Evolutionary conservation across 108 stramenopile species (phyloP).

Genomic region (Chaetoceros tenuissimus): DNA sequence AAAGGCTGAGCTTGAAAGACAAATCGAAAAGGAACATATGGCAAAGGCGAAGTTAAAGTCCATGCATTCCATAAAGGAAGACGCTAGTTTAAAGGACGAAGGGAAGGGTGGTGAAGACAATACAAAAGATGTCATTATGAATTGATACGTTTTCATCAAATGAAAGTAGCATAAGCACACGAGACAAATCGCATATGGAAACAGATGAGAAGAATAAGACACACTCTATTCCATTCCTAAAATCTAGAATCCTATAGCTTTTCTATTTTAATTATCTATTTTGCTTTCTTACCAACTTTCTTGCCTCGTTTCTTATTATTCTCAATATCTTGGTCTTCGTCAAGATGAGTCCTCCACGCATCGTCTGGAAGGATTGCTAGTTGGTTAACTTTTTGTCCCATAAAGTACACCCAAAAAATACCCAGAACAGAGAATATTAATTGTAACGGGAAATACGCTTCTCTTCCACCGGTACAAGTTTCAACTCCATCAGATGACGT

Average conservation of each 20-base stretch:
- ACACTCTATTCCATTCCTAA: no score
- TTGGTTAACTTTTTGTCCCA: slow-evolving; percentile 46
- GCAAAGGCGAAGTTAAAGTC: not conserved
- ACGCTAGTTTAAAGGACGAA: not conserved
- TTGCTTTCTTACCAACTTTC: not conserved
- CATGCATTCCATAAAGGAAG: not conserved
- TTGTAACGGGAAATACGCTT: slow-evolving; percentile 73
- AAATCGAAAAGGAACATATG: slow-evolving; percentile 18
- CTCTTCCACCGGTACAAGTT: slow-evolving; percentile 50
- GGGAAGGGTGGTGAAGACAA: not conserved
- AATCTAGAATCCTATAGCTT: no score
- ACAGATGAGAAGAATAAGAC: no score
- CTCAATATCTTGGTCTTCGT: slow-evolving; percentile 31
- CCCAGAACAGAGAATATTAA: slow-evolving; percentile 54
- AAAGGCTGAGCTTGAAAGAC: slow-evolving; percentile 23
- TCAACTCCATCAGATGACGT: slow-evolving; percentile 15
- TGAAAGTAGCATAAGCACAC: no score
- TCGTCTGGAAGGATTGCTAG: slow-evolving; percentile 72
- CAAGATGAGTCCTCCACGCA: slow-evolving; percentile 79
- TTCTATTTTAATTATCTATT: no score
- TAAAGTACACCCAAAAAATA: slow-evolving; percentile 53
- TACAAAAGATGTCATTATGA: no score
- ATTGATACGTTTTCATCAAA: no score
- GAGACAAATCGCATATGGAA: no score
- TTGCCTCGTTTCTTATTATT: not conserved